Base-by-base conservation (phyloP, 352 stramenopile genomes). In the Phytophthora parvispora region DNA sequence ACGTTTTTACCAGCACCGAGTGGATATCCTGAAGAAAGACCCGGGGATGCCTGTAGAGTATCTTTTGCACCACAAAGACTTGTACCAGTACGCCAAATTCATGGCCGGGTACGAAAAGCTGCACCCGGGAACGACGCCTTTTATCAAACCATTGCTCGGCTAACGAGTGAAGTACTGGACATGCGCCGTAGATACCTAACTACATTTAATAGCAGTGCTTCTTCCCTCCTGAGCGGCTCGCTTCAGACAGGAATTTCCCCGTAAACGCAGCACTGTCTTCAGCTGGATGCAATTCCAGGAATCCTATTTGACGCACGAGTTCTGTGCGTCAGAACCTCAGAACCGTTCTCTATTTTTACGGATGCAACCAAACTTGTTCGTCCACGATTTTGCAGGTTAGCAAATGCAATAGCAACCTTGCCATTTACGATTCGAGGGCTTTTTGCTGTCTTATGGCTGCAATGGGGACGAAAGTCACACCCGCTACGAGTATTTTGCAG, bases 381-480 rank as follows among this genome's bases (percentile, higher is more conserved):
- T 42, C 36, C 36, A 42, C 36, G 6, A 20, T 16, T 20, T 42
- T 4, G 36, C 13, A 16, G 15, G n/a, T 16, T 20, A n/a, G n/a
- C n/a, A 7, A 42, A 42, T 42, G 13, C 36, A 42, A 42, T 18
- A 15, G 34, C 34, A 18, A 13, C 34, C 34, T 40, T 40, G 12
- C 18, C 34, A 42, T 42, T 42, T 42, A 42, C 36, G 12, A 16
- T 1, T 20, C 1, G 32, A 16, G 32, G 32, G 9, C 32, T 38
- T 38, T 49, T 49, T 28, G n/a, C 42, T 16, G n/a, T 29, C n/a
- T 28, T 29, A 49, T 59, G 52, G 22, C 9, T 29, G 22, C 32
- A 4, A 49, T 54, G 43, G 29, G 65, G 25, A 36, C 58, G 2
- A 68, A 73, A 47, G 43, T 73, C 25, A 62, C 28, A 5, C 57